Evolutionary conservation across 2,329 filamentous ascomycete genomes (phyloP).

Genomic region (Lasiodiplodia hormozganensis): DNA sequence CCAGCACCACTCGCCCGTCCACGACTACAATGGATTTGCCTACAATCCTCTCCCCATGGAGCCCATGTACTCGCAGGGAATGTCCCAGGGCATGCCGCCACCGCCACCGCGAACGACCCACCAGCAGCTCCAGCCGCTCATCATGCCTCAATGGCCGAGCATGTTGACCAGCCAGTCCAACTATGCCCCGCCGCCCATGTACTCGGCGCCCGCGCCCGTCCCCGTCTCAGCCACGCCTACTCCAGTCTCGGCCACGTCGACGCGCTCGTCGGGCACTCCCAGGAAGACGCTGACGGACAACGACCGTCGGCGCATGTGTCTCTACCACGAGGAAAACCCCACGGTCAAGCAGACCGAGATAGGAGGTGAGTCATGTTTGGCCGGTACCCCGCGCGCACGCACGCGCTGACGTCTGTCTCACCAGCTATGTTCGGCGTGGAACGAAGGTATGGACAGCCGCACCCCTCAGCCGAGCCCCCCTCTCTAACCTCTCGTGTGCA

Average conservation of each 20-base stretch:
- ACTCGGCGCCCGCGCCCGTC: conserved; percentile 45
- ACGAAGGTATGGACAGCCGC: conserved; percentile 73
- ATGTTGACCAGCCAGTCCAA: conserved; percentile 52
- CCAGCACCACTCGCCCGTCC: conserved; percentile 48
- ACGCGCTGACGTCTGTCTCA: conserved; percentile 40
- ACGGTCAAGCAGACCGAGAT: conserved; percentile 95
- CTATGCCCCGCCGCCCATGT: conserved; percentile 43
- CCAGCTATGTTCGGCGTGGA: conserved; percentile 91
- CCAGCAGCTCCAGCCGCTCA: conserved; percentile 50
- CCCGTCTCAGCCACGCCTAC: conserved; percentile 44
- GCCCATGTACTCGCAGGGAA: conserved; percentile 40
- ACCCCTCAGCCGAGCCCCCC: conserved; percentile 3
- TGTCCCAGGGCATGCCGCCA: conserved; percentile 38
- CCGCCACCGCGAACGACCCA: conserved; percentile 49
- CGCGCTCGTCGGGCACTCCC: conserved; percentile 64
- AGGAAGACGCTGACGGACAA: conserved; percentile 89
- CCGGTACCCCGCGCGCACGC: neutral
- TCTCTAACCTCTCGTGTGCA: conserved; percentile 49
- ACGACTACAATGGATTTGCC: conserved; percentile 49
- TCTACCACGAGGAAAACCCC: conserved; percentile 89
- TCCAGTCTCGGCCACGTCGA: conserved; percentile 49
- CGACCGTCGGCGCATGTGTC: conserved; percentile 90
- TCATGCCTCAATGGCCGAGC: conserved; percentile 50
- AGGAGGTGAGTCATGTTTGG: conserved; percentile 66
- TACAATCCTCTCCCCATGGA: conserved; percentile 50